Percentiles rank a stretch among this genome's conserved stretches.
Evolutionary conservation across 2,329 filamentous ascomycete species (phyloP).

Genomic region (Talaromyces piceae): DNA sequence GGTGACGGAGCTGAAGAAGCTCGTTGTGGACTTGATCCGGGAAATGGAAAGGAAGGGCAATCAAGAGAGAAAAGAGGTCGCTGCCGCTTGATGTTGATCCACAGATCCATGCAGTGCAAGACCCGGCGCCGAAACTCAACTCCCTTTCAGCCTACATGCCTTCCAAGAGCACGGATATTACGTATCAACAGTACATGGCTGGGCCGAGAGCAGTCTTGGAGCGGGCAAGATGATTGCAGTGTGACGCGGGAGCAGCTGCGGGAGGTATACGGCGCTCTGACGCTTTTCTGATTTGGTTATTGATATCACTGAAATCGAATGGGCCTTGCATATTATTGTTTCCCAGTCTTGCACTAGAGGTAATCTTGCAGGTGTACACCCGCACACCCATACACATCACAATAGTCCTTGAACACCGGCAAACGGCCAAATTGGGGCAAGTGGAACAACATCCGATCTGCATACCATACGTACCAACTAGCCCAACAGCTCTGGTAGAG

Average conservation of each 20-base stretch:
- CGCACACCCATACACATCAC: too few species aligned
- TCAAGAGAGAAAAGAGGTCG: neutral
- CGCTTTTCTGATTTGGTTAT: too few species aligned
- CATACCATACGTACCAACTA: too few species aligned
- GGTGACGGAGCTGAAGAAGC: neutral
- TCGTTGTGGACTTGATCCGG: neutral
- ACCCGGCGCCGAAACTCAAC: neutral
- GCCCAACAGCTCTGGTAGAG: too few species aligned
- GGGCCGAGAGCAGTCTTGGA: neutral
- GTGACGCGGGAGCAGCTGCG: neutral
- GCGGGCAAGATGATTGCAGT: neutral
- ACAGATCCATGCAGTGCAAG: neutral
- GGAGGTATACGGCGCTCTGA: neutral
- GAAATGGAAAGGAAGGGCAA: neutral
- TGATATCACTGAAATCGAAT: too few species aligned
- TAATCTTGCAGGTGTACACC: too few species aligned
- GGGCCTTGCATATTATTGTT: too few species aligned
- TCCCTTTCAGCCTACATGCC: neutral
- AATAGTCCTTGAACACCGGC: too few species aligned
- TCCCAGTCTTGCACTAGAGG: too few species aligned
- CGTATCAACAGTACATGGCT: neutral
- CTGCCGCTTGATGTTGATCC: neutral
- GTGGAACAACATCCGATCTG: too few species aligned
- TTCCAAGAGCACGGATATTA: neutral
- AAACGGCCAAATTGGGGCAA: too few species aligned